Evolutionary conservation across 192 early-diverging fungal species (phyloP), one percentile per base, ranked within the genome.

Genomic region (Backusella morwellensis): DNA sequence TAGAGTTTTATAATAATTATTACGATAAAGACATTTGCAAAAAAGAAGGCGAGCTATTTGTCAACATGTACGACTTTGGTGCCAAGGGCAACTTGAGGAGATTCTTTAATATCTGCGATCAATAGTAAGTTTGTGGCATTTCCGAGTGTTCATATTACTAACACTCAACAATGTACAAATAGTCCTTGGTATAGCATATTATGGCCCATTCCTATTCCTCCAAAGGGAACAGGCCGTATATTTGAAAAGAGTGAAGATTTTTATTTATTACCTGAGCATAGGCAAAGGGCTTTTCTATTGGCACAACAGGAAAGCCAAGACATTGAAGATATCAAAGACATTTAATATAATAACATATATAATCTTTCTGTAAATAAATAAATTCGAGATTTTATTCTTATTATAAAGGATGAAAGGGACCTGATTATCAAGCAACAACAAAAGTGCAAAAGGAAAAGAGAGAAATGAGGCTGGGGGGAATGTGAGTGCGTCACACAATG

Each of bases 1-100:
- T 90, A n/a, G 89, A 90, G 36, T 88, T 88, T 63, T 88, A 88
- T 81, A 88, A 90, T 42, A 90, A 90, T 67, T 44, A 81, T 19
- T 88, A 88, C 32, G 87, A 87, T 52, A 88, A 79, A 77, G 78
- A 78, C 35, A 41, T 86, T 29, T 79, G 82, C 47, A 87, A 84
- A 75, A 78, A 66, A 66, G 80, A 86, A 68, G 87, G 87, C 32
- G 89, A 90, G 73, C 72, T 78, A 23, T 85, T 79, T 70, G 70
- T 81, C 9, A 85, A 83, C 42, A 80, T 81, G 74, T 89, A 86
- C 74, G 74, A 86, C 56, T 82, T 86, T 69, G 88, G 88, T 1
- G 19, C 76, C 12, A 52, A 78, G 29, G 79, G 78, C 19, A 89
- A 89, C 44, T 74, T 88, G 3, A 52, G 66, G 41, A 78, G 84